phyloP scores from a whole-genome alignment of 805 yeast genomes.

The Candida manassasensis region DNA sequence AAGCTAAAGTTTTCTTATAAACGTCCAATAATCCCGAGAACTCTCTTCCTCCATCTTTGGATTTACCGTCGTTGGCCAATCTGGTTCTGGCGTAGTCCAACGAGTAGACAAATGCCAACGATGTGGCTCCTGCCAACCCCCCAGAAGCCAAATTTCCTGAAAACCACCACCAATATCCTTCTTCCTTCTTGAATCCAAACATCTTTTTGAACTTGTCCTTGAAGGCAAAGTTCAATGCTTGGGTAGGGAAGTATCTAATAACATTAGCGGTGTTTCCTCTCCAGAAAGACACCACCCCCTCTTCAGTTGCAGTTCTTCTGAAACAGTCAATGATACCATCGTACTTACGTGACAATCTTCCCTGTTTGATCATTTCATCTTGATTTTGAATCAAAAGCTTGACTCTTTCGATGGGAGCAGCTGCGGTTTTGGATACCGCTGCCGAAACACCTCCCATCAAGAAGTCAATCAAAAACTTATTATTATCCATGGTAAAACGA shows the following conservation, averaged over 20 bases:
- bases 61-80: conserved; percentile 97
- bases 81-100: conserved; percentile 98
- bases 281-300: conserved; percentile 93
- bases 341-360: conserved; percentile 83
- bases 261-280: conserved; percentile 99
- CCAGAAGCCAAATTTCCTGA: conserved; percentile 98
- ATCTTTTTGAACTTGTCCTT: conserved; percentile 93
- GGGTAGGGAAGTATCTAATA: conserved; percentile 98
- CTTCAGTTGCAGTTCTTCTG: conserved; percentile 89
- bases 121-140: conserved; percentile 98
- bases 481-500: conserved; percentile 12
- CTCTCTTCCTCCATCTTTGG: conserved; percentile 95
- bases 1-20: conserved; percentile 89
- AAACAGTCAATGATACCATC: conserved; percentile 91
- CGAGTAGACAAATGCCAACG: conserved; percentile 89
- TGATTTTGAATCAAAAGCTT: conserved; percentile 95
- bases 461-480: conserved; percentile 44
- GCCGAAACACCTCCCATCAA: conserved; percentile 99
- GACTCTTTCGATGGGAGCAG: conserved; percentile 97
- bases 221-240: conserved; percentile 97
- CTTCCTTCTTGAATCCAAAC: conserved; percentile 96
- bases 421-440: conserved; percentile 97
- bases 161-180: conserved; percentile 89
- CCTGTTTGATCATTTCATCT: conserved; percentile 97
- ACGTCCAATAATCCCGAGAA: conserved; percentile 96